Evolutionary conservation across 345 rosid genomes (phyloP).

Genomic region (Eucalyptus grandis): DNA sequence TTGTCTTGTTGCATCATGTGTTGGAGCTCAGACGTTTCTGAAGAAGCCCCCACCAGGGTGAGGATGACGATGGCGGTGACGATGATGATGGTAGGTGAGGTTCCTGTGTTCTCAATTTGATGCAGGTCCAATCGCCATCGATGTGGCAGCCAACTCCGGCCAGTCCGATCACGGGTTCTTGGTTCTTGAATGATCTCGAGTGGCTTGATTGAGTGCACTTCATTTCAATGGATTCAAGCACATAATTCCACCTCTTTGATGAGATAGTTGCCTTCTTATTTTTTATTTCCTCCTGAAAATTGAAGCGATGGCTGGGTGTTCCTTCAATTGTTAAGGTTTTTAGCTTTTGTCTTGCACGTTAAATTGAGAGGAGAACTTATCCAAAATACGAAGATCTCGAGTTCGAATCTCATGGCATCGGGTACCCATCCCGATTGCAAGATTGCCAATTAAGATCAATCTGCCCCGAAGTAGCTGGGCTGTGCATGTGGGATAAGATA

Average conservation of each 20-base stretch:
- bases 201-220: background rate
- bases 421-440: background rate
- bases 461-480: accelerated
- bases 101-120: background rate
- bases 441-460: background rate
- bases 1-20: background rate
- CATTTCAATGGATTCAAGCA: background rate
- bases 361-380: background rate
- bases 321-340: background rate
- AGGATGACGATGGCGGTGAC: background rate
- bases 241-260: background rate
- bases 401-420: background rate
- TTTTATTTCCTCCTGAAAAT: background rate
- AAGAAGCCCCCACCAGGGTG: background rate
- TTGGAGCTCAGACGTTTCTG: background rate
- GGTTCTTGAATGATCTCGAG: background rate
- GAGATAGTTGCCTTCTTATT: background rate
- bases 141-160: background rate
- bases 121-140: background rate
- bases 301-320: background rate
- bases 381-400: background rate
- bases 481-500: too few species aligned
- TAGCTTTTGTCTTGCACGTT: background rate
- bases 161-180: background rate
- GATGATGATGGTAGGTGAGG: background rate